A percentile compares a stretch with the other conserved stretches of the same genome.
phyloP scores from a whole-genome alignment of 2,329 filamentous ascomycete species.

The Penicillium sp. region DNA sequence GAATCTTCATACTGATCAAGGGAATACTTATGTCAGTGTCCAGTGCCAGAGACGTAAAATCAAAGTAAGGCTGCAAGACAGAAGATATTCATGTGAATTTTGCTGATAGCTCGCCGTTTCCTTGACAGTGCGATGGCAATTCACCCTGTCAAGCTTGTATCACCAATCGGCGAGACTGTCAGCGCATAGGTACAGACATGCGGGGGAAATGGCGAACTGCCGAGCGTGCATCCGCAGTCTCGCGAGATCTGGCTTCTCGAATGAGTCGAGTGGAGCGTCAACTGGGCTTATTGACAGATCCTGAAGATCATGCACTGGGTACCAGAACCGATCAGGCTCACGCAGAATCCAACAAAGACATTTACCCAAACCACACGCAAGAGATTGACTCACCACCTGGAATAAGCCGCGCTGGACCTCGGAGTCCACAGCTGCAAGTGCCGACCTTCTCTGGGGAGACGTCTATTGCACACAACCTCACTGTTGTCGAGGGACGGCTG shows the following conservation, averaged over 20 bases:
- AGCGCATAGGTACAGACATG: slow-evolving; percentile 16
- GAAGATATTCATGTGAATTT: background rate
- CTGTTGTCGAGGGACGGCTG: slow-evolving; percentile 22
- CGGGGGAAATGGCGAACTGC: slow-evolving; percentile 13
- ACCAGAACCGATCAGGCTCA: background rate
- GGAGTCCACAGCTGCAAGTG: slow-evolving; percentile 3
- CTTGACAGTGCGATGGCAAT: slow-evolving; percentile 21
- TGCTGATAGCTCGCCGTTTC: background rate
- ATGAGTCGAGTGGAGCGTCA: slow-evolving; percentile 9
- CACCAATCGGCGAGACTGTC: slow-evolving; percentile 8
- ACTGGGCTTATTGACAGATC: background rate
- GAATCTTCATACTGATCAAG: background rate
- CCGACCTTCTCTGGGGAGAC: slow-evolving; percentile 25
- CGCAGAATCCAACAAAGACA: background rate
- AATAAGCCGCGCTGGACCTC: background rate
- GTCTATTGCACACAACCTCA: slow-evolving; percentile 22
- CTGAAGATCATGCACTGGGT: background rate
- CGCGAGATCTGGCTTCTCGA: background rate
- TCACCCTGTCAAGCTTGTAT: slow-evolving; percentile 20
- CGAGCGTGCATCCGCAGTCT: background rate
- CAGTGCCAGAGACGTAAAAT: slow-evolving; percentile 24
- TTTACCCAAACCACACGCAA: background rate
- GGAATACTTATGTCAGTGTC: slow-evolving; percentile 5
- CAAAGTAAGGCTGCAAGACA: slow-evolving; percentile 13
- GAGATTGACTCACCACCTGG: background rate